phyloP scores from a whole-genome alignment of 2,329 filamentous ascomycete genomes.

The Xylariaceae sp. region DNA sequence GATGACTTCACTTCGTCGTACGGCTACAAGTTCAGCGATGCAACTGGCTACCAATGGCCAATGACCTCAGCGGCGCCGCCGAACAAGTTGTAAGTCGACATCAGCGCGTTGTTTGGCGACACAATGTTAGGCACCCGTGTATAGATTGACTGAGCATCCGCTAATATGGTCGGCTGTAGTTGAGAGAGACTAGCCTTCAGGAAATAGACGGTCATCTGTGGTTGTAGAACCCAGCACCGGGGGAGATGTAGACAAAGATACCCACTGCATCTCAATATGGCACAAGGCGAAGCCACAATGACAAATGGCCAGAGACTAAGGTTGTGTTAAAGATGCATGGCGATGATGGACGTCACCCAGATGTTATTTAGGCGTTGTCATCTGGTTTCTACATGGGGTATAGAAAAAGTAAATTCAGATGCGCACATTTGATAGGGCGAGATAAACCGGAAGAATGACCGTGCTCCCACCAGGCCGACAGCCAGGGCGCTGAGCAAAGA shows the following conservation, averaged over 20 bases:
- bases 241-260: no score
- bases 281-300: constrained; percentile 8
- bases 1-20: constrained; percentile 98
- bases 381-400: constrained; percentile 8
- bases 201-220: no score
- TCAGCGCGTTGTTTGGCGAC: constrained; percentile 21
- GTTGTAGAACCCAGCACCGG: no score
- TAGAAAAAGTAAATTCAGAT: constrained; percentile 18
- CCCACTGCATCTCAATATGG: constrained; percentile 9
- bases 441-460: no score
- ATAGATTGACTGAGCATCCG: constrained; percentile 10
- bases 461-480: no score
- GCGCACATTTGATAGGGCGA: neutral
- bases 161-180: constrained; percentile 22
- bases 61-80: constrained; percentile 65
- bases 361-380: constrained; percentile 13
- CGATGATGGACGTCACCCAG: constrained; percentile 6
- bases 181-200: constrained; percentile 11
- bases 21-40: constrained; percentile 98
- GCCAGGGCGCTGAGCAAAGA: no score
- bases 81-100: constrained; percentile 73
- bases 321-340: constrained; percentile 5
- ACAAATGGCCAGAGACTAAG: constrained; percentile 2
- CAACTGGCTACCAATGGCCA: constrained; percentile 93
- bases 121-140: constrained; percentile 26